Base-by-base conservation (phyloP, 768 basidiomycete genomes). In the Xanthoconium stramineum region DNA sequence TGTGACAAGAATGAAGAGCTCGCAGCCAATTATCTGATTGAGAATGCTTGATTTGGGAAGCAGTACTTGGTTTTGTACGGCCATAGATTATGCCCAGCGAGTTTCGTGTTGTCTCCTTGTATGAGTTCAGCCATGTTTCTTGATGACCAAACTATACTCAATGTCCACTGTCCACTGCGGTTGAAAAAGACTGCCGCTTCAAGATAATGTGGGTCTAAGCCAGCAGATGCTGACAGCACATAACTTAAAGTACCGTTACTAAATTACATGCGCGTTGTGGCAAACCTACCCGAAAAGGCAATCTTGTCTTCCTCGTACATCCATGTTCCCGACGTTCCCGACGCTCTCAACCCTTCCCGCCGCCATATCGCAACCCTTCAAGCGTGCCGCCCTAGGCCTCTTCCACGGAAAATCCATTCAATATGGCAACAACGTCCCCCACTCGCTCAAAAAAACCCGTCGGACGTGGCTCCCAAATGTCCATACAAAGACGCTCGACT, bases 391-490 rank as follows among this genome's bases (percentile, higher is more conserved):
- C 62, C 75, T 83, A 3, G 92, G 91, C 52, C 84, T 95, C 2
- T 94, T 89, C 67, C 89, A 92, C 52, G 91, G 91, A 15, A 88
- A 85, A 68, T 82, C 76, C 52, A 90, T 85, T 63, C 86, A 85
- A 64, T 84, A 84, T 61, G 93, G 93, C 28, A 94, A 94, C 78
- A 94, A 87, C 66, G 91, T 94, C 47, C 91, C 93, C 0, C 88
- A 91, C 71, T 94, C 92, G 24, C 86, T 87, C 68, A 82, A 88
- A 69, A 94, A 94, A 76, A 94, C 94, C 28, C 85, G 89, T 48
- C 79, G 93, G 39, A 81, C 87, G 43, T 95, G 93, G 93, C 76
- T 92, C 12, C 93, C 93, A 36, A 95, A 95, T 72, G 80, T 93
- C 24, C 91, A 94, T 61, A 75, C 76, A 49, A 93, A 94, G 71